Evolutionary conservation across 768 basidiomycete genomes (phyloP), one percentile per base, ranked within the genome.

Genomic region (Podaxis pistillaris): DNA sequence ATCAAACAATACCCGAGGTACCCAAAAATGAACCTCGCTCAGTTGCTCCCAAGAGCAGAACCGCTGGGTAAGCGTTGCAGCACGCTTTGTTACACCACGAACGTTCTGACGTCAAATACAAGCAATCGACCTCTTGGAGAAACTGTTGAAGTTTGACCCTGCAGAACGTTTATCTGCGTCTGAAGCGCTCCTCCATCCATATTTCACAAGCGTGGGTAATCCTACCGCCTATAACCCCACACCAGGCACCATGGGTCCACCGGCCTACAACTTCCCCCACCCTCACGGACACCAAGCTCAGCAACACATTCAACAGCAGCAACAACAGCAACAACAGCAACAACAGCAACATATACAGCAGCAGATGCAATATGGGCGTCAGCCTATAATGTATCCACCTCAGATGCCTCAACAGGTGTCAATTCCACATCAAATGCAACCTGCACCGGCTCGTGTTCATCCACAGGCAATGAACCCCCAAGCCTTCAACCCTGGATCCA

Each of bases 131-230:
- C 84, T 98, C 1, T 87, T 99, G 49, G 97, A 98, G 74, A 87
- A 89, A 53, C 86, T 98, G 49, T 85, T 99, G 52, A 95, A 98
- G 70, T 99, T 98, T 70, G 97, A 98, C 71, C 97, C 97, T 1
- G 82, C 88, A 30, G 90, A 94, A 68, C 89, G 97, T 58, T 87
- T 96, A 51, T 91, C 94, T 12, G 96, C 96, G 26, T 87, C 89
- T 9, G 92, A 98, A 50, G 95, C 96, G 0, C 84, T 98, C 60
- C 86, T 83, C 7, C 97, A 99, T 69, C 92, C 94, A 0, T 98
- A 98, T 75, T 97, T 98, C 75, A 86, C 87, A 17, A 83, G 81
- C 40, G 77, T 84, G 4, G 75, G 77, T 38, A 78, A 79, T 49
- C 71, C 75, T 30, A 71, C 73, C 33, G 75, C 80, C 5, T 83